phyloP scores from a whole-genome alignment of 345 rosid species.

The Citrus reticulata region DNA sequence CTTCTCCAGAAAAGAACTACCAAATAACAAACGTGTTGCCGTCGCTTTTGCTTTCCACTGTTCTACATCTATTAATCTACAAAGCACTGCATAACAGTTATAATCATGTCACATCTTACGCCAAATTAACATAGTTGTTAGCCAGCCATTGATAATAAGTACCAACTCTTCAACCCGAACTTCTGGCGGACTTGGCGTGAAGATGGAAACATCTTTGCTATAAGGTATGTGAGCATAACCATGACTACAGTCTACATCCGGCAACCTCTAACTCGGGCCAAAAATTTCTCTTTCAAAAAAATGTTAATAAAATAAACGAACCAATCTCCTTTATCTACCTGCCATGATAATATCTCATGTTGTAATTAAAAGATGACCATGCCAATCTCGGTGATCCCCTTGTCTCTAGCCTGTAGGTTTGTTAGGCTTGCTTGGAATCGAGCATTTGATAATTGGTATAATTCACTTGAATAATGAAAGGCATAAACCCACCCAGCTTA shows the following conservation, averaged over 20 bases:
- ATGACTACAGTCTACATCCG: too few relatives aligned
- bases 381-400: not conserved
- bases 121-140: not conserved
- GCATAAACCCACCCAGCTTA: not conserved
- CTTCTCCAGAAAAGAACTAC: not conserved
- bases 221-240: too few relatives aligned
- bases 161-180: not conserved
- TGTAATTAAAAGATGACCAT: not conserved
- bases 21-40: not conserved
- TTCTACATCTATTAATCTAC: not conserved
- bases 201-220: not conserved
- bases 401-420: not conserved
- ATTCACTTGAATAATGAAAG: not conserved
- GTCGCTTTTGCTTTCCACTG: too few relatives aligned
- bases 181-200: not conserved
- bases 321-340: not conserved
- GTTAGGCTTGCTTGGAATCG: not conserved
- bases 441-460: not conserved
- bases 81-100: not conserved
- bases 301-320: not conserved
- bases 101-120: not conserved
- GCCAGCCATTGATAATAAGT: not conserved
- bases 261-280: not conserved
- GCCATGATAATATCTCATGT: not conserved
- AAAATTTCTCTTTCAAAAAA: conserved; percentile 11